Conservation (phyloP, 805 yeast species). For the Candida vaughaniae region DNA sequence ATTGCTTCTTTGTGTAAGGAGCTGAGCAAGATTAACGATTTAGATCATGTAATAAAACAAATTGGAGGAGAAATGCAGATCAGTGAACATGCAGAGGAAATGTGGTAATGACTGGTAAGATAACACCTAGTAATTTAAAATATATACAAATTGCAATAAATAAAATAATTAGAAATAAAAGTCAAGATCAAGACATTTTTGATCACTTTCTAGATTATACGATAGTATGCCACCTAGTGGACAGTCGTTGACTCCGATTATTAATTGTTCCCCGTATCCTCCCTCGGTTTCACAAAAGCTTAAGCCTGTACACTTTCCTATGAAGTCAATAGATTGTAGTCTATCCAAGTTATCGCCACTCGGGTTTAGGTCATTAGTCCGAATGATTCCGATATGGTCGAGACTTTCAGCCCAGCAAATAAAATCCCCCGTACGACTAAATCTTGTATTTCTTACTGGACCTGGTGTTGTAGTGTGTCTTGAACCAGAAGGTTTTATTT, state of each 20-base stretch:
- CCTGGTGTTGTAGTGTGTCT: slow-evolving; percentile 23
- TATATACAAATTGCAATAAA: slow-evolving; percentile 1
- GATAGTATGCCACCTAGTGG: slow-evolving; percentile 58
- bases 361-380: slow-evolving; percentile 28
- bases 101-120: slow-evolving; percentile 31
- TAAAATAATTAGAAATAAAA: slow-evolving; percentile 11
- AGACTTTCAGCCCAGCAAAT: slow-evolving; percentile 58
- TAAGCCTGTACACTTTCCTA: slow-evolving; percentile 61
- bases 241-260: slow-evolving; percentile 55
- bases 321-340: slow-evolving; percentile 50
- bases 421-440: slow-evolving; percentile 44
- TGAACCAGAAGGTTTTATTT: slow-evolving; percentile 8
- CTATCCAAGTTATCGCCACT: slow-evolving; percentile 14
- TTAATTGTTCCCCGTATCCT: slow-evolving; percentile 46
- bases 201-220: slow-evolving; percentile 38
- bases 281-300: slow-evolving; percentile 44
- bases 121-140: not conserved
- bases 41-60: slow-evolving; percentile 34
- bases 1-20: slow-evolving; percentile 38
- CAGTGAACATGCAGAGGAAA: slow-evolving; percentile 38
- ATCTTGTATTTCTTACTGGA: slow-evolving; percentile 53
- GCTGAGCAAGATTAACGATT: slow-evolving; percentile 24
- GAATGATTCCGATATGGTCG: slow-evolving; percentile 55
- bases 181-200: slow-evolving; percentile 41
- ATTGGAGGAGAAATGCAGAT: slow-evolving; percentile 39